Evolutionary conservation across 345 rosid species (phyloP).

Genomic region (thale cress (Arabidopsis thaliana)): DNA sequence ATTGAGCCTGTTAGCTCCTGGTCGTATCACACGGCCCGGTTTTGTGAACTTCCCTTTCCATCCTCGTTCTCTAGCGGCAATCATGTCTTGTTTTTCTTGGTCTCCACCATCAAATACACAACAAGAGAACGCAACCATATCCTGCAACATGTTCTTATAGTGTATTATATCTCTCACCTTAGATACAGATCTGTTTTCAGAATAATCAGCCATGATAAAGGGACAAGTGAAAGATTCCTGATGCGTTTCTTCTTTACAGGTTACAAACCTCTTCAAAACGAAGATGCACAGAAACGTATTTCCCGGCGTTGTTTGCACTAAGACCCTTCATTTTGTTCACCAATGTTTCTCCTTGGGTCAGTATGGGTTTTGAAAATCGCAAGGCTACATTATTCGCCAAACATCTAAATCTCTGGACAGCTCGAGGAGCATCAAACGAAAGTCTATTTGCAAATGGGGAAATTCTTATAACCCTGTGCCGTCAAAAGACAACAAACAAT

Average conservation of each 20-base stretch:
- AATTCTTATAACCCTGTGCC: constrained; percentile 85
- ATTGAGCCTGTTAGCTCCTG: constrained; percentile 92
- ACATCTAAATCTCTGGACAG: constrained; percentile 89
- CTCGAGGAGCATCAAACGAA: constrained; percentile 90
- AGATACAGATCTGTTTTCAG: constrained; percentile 12
- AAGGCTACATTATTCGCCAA: constrained; percentile 89
- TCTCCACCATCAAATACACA: constrained; percentile 95
- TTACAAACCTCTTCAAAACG: constrained; percentile 96
- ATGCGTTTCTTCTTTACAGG: constrained; percentile 20
- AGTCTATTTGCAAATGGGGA: constrained; percentile 98
- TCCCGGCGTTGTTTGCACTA: constrained; percentile 75
- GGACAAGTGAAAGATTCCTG: background rate
- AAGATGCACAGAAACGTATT: constrained; percentile 92
- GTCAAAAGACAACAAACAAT: constrained; percentile 19
- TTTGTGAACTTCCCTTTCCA: constrained; percentile 98
- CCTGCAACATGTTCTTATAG: constrained; percentile 54
- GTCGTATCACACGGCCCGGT: constrained; percentile 92
- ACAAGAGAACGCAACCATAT: constrained; percentile 99
- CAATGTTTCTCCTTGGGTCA: constrained; percentile 72
- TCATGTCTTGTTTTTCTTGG: constrained; percentile 84
- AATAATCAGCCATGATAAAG: constrained; percentile 13
- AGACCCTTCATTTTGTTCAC: constrained; percentile 93
- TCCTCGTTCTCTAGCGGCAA: constrained; percentile 89
- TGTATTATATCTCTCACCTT: constrained; percentile 21
- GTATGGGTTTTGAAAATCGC: constrained; percentile 76